Evolutionary conservation across 2,329 filamentous ascomycete species (phyloP).

Genomic region (Fusarium equiseti): DNA sequence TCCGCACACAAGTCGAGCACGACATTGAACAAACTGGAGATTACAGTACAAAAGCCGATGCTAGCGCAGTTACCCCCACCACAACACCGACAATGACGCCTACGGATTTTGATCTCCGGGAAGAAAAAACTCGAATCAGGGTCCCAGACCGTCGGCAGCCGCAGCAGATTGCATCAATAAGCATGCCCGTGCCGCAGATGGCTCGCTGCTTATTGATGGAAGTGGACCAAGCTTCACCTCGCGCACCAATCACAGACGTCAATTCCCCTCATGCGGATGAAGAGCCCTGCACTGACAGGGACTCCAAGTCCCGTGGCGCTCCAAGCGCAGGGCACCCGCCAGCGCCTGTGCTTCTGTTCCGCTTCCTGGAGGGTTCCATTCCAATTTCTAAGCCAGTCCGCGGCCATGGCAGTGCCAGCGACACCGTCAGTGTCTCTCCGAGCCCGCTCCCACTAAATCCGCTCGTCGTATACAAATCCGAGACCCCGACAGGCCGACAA

Average conservation of each 20-base stretch:
- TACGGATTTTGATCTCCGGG: conserved; percentile 42
- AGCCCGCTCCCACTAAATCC: conserved; percentile 37
- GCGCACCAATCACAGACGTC: conserved; percentile 44
- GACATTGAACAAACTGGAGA: conserved; percentile 26
- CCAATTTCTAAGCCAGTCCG: conserved; percentile 37
- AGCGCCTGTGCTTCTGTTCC: conserved; percentile 29
- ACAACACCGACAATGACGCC: conserved; percentile 34
- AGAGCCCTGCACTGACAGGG: conserved; percentile 36
- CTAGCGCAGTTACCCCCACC: conserved; percentile 30
- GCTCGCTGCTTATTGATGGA: conserved; percentile 39
- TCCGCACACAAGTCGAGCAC: conserved; percentile 16
- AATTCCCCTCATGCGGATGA: conserved; percentile 39
- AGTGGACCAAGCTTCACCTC: conserved; percentile 39
- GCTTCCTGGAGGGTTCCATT: conserved; percentile 39
- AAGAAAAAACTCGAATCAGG: conserved; percentile 34
- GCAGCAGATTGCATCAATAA: conserved; percentile 41
- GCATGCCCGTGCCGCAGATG: conserved; percentile 33
- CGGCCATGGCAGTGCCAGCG: conserved; percentile 1
- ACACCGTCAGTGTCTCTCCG: conserved; percentile 23
- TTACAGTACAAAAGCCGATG: conserved; percentile 31
- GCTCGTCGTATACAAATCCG: conserved; percentile 40
- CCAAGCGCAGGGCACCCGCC: conserved; percentile 27
- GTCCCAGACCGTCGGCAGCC: conserved; percentile 40
- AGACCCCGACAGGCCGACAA: conserved; percentile 32
- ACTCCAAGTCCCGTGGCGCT: conserved; percentile 29